Conservation (phyloP, 2,329 filamentous ascomycete genomes). For the Aspergillus persii region DNA sequence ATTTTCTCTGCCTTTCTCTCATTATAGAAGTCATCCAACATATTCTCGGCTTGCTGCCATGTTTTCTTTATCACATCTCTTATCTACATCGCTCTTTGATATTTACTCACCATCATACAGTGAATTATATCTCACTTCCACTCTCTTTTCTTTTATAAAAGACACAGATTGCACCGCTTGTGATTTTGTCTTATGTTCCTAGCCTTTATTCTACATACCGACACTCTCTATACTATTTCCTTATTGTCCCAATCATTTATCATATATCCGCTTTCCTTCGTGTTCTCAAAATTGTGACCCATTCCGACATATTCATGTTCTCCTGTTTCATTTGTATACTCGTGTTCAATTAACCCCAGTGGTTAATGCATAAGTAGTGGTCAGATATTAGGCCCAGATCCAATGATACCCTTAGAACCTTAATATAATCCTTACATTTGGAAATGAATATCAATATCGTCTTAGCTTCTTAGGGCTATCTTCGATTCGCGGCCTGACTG, state of each 20-base stretch:
- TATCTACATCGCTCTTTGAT: background rate
- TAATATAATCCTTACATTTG: background rate
- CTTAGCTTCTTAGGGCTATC: background rate
- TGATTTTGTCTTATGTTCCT: background rate
- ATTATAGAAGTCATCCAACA: background rate
- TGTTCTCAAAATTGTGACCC: background rate
- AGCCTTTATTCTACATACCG: background rate
- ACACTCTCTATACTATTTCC: background rate
- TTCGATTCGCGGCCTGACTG: background rate
- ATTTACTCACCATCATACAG: background rate
- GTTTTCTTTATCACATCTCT: conserved; percentile 6
- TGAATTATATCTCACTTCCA: background rate
- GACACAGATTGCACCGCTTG: conserved; percentile 8
- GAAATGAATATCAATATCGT: background rate
- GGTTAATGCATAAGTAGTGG: conserved; percentile 17
- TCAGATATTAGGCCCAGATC: background rate
- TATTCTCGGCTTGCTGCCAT: conserved; percentile 4
- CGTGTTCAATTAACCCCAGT: conserved; percentile 3
- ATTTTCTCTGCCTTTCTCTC: background rate
- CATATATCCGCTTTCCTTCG: background rate
- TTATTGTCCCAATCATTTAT: background rate
- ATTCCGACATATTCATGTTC: background rate
- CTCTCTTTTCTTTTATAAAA: background rate
- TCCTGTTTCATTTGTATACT: background rate
- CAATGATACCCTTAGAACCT: conserved; percentile 11